Evolutionary conservation across 179 eudicot genomes (phyloP), one percentile per base, ranked within the genome.

Genomic region (Sideroxylon spinosum): DNA sequence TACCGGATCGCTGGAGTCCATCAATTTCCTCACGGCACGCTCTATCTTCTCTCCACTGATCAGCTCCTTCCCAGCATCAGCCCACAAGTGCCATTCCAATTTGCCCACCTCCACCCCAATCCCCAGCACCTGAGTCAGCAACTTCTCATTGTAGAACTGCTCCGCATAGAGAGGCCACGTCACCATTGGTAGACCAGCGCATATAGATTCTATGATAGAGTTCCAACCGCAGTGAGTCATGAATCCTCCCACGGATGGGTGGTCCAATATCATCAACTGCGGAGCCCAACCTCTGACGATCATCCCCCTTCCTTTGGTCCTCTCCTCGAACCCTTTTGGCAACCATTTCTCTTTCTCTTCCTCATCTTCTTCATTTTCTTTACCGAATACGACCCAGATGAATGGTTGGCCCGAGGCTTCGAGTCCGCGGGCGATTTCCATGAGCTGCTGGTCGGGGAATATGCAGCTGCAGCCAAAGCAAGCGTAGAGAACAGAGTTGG

Each of bases 151-250:
- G 50, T 61, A 75, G 17, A 75, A 75, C 5, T 61, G 37, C 20
- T 75, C 78, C 2, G 68, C 78, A n/a, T 60, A 75, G 19, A 75
- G 13, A 23, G 78, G 78, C 78, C 77, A 74, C 7, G 77, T 74
- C 8, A 37, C n/a, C 77, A 74, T 29, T 1, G 77, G 77, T 3
- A 57, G 17, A 32, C 77, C 77, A 0, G 68, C 65, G 26, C 67
- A 29, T 8, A 74, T 52, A 8, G 49, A 52, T 60, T 74, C 77
- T 3, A 74, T 29, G 25, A 61, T 68, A 12, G 77, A 74, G 68
- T 74, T 74, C 77, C 77, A 74, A 4, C 77, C 77, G 17, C 77
- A 74, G n/a, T 74, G 77, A 74, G 77, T 74, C 19, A 74, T 59
- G 22, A 74, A 74, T 3, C 77, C 77, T 3, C 77, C 77, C 3